Conservation (phyloP, 2,329 filamentous ascomycete genomes). For the Epichloe baconii region DNA sequence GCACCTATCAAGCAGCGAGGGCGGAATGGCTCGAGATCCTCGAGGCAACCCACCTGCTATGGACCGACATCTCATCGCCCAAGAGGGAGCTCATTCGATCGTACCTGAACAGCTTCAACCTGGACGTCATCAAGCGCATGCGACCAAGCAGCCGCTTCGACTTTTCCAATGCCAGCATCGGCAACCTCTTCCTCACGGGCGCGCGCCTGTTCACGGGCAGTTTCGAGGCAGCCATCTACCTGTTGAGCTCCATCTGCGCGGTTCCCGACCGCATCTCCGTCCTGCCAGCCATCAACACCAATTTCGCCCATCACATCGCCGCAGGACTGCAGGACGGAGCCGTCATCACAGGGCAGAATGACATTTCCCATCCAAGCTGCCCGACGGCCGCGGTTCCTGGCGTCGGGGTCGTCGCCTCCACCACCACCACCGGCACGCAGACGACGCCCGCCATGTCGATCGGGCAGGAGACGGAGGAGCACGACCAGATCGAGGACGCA, state of each 20-base stretch:
- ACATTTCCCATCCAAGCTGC: conserved; percentile 72
- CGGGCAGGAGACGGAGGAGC: conserved; percentile 36
- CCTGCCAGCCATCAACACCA: conserved; percentile 83
- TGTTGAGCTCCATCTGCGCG: conserved; percentile 76
- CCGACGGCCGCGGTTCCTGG: conserved; percentile 35
- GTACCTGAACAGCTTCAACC: conserved; percentile 61
- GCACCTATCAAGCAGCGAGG: conserved; percentile 44
- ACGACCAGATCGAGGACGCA: conserved; percentile 63
- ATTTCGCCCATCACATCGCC: conserved; percentile 90
- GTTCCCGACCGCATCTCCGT: conserved; percentile 66
- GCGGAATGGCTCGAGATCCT: conserved; percentile 81
- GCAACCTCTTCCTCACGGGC: conserved; percentile 71
- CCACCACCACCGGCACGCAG: conserved; percentile 10
- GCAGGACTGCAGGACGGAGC: conserved; percentile 66
- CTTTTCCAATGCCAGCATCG: conserved; percentile 62
- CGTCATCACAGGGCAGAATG: conserved; percentile 80
- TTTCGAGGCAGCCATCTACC: conserved; percentile 84
- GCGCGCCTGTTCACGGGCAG: conserved; percentile 83
- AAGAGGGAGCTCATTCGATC: conserved; percentile 68
- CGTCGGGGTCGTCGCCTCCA: conserved; percentile 10
- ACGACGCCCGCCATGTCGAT: conserved; percentile 15
- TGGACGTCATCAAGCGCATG: conserved; percentile 66
- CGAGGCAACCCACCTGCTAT: conserved; percentile 66
- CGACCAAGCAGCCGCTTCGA: conserved; percentile 63
- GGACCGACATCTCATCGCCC: conserved; percentile 55